Base-by-base conservation (phyloP, 2,329 filamentous ascomycete species). In the Sclerotinia nivalis region DNA sequence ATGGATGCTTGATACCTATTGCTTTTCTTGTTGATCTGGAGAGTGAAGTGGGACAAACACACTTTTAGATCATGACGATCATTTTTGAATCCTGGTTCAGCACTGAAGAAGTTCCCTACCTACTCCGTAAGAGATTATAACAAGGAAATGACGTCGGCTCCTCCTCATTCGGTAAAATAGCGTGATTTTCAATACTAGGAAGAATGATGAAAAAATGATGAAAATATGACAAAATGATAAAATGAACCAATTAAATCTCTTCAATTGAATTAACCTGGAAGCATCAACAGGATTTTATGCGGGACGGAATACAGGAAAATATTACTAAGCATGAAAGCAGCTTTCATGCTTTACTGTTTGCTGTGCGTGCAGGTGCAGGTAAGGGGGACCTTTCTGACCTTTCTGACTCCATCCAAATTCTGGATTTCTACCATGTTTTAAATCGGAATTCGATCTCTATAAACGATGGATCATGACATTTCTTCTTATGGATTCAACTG, bases 111-210 rank as follows among this genome's bases (percentile, higher is more conserved):
- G n/a, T n/a, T n/a, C n/a, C n/a, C n/a, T n/a, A n/a, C n/a, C n/a
- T n/a, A n/a, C n/a, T 31, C 31, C 31, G 31, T 31, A 31, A 31
- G 4, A 31, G 40, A 43, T 9, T 10, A 13, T 28, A 64, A 64
- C 60, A 64, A 64, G 60, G 60, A 64, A 64, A 64, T 64, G 60
- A 64, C 60, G 60, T 64, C 60, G 22, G 8, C 22, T 25, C 22
- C 18, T 45, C 15, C 34, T 59, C 56, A 25, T 40, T 43, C 22
- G 56, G 52, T 28, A 37, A 37, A 7, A 25, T 18, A 40, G 55
- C 31, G 55, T 25, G 55, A 40, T 28, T 28, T 18, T 15, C 3
- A 18, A 0, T 1, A 7, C 8, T 2, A 7, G 28, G 15, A 34
- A 56, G 15, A 55, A 31, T 54, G 52, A 54, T 4, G n/a, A 54